A percentile compares a stretch with the other conserved stretches of the same genome.
These are phyloP conservation scores for Talaromyces verruculosus DNA, from an alignment of 2,329 filamentous ascomycete genomes.

Conservation along the genomic window DNA sequence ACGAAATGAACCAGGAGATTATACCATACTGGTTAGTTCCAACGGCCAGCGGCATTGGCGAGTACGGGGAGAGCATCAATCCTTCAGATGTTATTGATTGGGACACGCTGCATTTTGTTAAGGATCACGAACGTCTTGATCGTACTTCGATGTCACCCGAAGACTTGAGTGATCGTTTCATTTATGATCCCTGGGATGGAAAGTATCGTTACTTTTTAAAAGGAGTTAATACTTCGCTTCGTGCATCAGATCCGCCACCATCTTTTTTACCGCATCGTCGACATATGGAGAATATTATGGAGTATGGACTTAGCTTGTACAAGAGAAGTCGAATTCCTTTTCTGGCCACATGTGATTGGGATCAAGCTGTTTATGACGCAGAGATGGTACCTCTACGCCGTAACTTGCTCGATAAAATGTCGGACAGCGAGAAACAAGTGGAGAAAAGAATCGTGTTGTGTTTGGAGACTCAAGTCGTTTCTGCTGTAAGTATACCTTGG, in stretches of 20 bases:
- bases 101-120: conserved; percentile 38
- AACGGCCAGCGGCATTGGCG: conserved; percentile 27
- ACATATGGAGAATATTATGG: conserved; percentile 66
- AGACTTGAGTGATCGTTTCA: conserved; percentile 51
- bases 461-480: conserved; percentile 74
- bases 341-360: conserved; percentile 54
- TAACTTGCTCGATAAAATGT: conserved; percentile 73
- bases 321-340: conserved; percentile 56
- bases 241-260: conserved; percentile 38
- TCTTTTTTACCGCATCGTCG: conserved; percentile 37
- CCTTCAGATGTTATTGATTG: conserved; percentile 46
- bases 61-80: conserved; percentile 7
- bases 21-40: conserved; percentile 86
- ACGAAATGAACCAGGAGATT: conserved; percentile 60
- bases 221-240: conserved; percentile 33
- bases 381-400: conserved; percentile 73
- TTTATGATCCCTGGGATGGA: conserved; percentile 59
- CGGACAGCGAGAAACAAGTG: conserved; percentile 50
- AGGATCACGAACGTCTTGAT: conserved; percentile 40
- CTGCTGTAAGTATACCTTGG: conserved; percentile 57
- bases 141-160: conserved; percentile 49
- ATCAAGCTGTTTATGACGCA: conserved; percentile 80
- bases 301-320: conserved; percentile 79
- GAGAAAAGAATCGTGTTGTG: conserved; percentile 65
- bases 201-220: conserved; percentile 58